Evolutionary conservation across 2,329 filamentous ascomycete genomes (phyloP), one percentile per base, ranked within the genome.

Genomic region (Remersonia thermophila): DNA sequence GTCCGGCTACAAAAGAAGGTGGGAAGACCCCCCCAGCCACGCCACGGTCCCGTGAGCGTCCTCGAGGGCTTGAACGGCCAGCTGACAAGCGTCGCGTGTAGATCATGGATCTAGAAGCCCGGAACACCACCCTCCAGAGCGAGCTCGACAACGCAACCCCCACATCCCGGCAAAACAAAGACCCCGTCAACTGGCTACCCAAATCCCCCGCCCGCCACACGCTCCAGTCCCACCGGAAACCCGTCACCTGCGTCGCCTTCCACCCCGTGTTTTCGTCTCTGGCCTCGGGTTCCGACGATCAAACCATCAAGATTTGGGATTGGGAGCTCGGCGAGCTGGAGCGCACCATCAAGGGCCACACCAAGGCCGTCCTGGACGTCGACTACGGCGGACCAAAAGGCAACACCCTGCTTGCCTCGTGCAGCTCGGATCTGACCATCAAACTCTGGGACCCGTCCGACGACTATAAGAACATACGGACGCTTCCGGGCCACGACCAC

Each of bases 1-100:
- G 86, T 95, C 51, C 73, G 89, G 43, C 61, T 96, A 58, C 89
- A 96, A 62, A 95, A 94, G 62, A 96, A 94, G 82, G 84, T 82
- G 5, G 16, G 41, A 32, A 11, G 17, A 18, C 30, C 3, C 33
- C 18, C 20, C 25, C 20, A n/a, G n/a, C n/a, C n/a, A n/a, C n/a
- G n/a, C n/a, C n/a, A n/a, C n/a, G n/a, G n/a, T n/a, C n/a, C n/a
- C n/a, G n/a, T n/a, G n/a, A n/a, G n/a, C n/a, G n/a, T n/a, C n/a
- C n/a, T n/a, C n/a, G n/a, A n/a, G n/a, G n/a, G n/a, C n/a, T n/a
- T n/a, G n/a, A n/a, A n/a, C n/a, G n/a, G n/a, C n/a, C n/a, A n/a
- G 11, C 11, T 17, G 26, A 13, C n/a, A n/a, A n/a, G n/a, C n/a
- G n/a, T 34, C 28, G 33, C 30, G 16, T 39, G 30, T n/a, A 93